Conservation (phyloP, 768 basidiomycete species). For the Aureoboletus auriporus region DNA sequence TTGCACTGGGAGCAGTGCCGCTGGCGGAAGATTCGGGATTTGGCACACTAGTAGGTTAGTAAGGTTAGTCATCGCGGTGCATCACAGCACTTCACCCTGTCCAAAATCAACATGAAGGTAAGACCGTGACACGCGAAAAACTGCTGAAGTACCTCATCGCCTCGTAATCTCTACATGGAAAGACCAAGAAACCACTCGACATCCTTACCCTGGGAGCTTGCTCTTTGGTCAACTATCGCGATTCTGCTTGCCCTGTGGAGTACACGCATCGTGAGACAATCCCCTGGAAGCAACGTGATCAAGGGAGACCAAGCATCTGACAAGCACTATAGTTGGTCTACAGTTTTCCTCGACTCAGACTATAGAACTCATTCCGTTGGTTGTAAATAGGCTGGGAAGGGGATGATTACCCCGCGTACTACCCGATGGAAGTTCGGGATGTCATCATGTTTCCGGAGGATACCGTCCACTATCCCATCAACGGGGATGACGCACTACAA, state of each 20-base stretch:
- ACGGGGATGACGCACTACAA: constrained; percentile 17
- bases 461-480: constrained; percentile 23
- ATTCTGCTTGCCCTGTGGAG: constrained; percentile 22
- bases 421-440: constrained; percentile 21
- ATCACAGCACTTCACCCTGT: no score
- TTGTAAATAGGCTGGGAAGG: constrained; percentile 18
- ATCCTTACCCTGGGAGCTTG: constrained; percentile 13
- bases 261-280: constrained; percentile 3
- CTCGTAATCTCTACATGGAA: constrained; percentile 9
- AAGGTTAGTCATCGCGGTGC: no score
- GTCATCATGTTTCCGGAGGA: constrained; percentile 25
- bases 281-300: not conserved
- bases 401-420: constrained; percentile 25
- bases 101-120: no score
- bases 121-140: no score
- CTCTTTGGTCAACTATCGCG: constrained; percentile 18
- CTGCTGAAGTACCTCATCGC: not conserved
- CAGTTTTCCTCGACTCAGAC: not conserved
- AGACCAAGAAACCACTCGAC: constrained; percentile 2
- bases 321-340: constrained; percentile 16
- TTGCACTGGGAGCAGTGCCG: no score
- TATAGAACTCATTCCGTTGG: not conserved
- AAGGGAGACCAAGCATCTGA: not conserved
- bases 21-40: no score
- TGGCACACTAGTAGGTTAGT: no score